Evolutionary conservation across 2,329 filamentous ascomycete species (phyloP).

Genomic region (Neodidymelliopsis sp.): DNA sequence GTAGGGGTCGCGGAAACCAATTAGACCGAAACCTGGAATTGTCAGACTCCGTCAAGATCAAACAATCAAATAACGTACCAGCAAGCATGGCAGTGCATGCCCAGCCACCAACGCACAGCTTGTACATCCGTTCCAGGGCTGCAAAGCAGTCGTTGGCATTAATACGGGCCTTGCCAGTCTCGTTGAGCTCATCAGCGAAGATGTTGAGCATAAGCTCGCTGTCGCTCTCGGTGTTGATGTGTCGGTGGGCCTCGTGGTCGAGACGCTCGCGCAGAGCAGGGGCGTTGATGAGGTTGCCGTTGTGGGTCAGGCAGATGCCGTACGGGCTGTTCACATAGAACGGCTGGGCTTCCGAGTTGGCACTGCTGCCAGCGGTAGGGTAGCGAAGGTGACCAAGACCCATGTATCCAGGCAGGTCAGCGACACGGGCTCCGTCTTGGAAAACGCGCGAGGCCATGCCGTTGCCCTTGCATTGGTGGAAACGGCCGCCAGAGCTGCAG

Average conservation of each 20-base stretch:
- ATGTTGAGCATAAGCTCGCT: constrained; percentile 89
- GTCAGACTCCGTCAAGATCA: constrained; percentile 20
- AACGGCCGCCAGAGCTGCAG: constrained; percentile 76
- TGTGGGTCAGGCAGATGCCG: constrained; percentile 82
- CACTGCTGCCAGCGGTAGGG: constrained; percentile 84
- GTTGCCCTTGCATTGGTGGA: constrained; percentile 90
- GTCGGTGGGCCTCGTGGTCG: constrained; percentile 79
- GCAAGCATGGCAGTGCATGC: constrained; percentile 84
- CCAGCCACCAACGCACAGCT: constrained; percentile 76
- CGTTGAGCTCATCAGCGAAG: constrained; percentile 81
- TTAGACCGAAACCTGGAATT: constrained; percentile 71
- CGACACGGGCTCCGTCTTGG: constrained; percentile 75
- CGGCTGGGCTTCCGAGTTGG: constrained; percentile 86
- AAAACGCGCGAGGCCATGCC: constrained; percentile 89
- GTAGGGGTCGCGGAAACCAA: constrained; percentile 80
- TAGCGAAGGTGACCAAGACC: constrained; percentile 87
- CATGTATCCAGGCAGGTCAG: constrained; percentile 83
- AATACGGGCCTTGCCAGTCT: constrained; percentile 81
- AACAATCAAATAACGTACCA: constrained; percentile 51
- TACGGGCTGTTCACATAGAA: constrained; percentile 91
- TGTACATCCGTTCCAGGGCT: constrained; percentile 75
- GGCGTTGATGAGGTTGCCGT: constrained; percentile 88
- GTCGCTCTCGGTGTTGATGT: constrained; percentile 91
- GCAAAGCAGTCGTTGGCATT: constrained; percentile 80
- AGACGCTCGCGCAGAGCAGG: constrained; percentile 73